Evolutionary conservation across 163 green algal genomes (phyloP), one percentile per base, ranked within the genome.

Genomic region (Botryococcus braunii): DNA sequence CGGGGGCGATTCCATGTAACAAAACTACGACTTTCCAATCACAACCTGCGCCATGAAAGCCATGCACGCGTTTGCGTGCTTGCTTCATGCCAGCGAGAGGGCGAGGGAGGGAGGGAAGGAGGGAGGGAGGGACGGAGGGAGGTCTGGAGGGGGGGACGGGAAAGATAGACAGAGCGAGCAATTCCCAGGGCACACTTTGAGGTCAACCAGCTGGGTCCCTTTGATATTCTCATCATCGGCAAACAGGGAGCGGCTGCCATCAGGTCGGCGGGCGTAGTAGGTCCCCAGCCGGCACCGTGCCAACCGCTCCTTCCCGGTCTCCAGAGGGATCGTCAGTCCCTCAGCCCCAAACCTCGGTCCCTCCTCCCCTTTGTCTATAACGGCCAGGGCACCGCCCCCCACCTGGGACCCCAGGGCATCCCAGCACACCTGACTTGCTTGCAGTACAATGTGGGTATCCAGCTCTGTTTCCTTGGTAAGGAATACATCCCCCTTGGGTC

Each of bases 191-290:
- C 59, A 3, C 11, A 77, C 74, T 49, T 73, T 69, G 21, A 80
- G 64, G 7, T 62, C 21, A 3, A 61, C 36, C 36, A 87, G 68
- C 41, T 75, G 34, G 23, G 69, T 47, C 3, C 40, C 57, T 11
- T 76, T 79, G 0, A 2, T n/a, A 38, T 41, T 69, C 52, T 87
- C 80, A 17, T 40, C 69, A 2, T 8, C 35, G 0, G 76, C 67
- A 67, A 87, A 87, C 32, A 87, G 49, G 0, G 56, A 74, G 29
- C 75, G 77, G 31, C 73, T 62, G 35, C 76, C 73, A 35, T 77
- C 75, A 8, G 70, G 65, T 49, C 75, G 50, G 3, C 62, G 52
- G 3, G 62, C 69, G 68, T 85, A 85, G 61, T 74, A 84, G 5
- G 73, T 76, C 21, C 79, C 79, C 39, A 82, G 57, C 27, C 69